Conservation (phyloP, 2,329 filamentous ascomycete genomes). For the Phoma sp. region DNA sequence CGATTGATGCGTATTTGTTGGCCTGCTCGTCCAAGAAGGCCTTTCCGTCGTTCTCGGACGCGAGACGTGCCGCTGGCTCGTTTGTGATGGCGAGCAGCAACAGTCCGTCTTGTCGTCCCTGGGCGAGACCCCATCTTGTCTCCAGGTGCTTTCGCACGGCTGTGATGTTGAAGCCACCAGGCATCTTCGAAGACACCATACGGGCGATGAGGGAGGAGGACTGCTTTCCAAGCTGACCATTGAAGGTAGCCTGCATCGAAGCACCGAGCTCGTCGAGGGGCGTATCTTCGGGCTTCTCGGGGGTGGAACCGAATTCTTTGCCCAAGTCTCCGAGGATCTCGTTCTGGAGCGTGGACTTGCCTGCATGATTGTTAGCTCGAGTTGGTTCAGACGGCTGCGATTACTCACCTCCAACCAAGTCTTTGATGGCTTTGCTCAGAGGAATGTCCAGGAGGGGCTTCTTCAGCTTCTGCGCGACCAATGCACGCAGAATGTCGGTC, state of each 20-base stretch:
- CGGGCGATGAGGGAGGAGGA: constrained; percentile 91
- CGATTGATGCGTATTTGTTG: constrained; percentile 85
- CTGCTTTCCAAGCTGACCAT: constrained; percentile 96
- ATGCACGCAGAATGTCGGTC: constrained; percentile 83
- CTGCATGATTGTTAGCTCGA: constrained; percentile 54
- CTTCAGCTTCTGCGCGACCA: constrained; percentile 98
- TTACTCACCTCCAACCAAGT: constrained; percentile 85
- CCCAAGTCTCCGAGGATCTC: constrained; percentile 97
- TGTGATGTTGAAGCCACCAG: constrained; percentile 98
- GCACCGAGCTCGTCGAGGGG: constrained; percentile 94
- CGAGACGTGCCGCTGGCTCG: constrained; percentile 87
- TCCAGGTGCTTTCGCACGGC: constrained; percentile 93
- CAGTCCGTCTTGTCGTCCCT: constrained; percentile 89
- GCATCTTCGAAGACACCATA: constrained; percentile 98
- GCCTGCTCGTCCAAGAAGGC: constrained; percentile 86
- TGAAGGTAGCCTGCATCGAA: constrained; percentile 97
- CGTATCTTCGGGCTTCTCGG: constrained; percentile 97
- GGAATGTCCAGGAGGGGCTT: constrained; percentile 89
- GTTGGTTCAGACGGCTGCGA: neutral
- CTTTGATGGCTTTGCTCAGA: constrained; percentile 95
- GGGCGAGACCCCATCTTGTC: constrained; percentile 85
- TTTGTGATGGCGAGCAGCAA: constrained; percentile 88
- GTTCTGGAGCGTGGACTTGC: constrained; percentile 98
- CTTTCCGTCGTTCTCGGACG: constrained; percentile 90
- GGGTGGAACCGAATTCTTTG: constrained; percentile 97